Evolutionary conservation across 768 basidiomycete species (phyloP).

Genomic region (Russula sp.): DNA sequence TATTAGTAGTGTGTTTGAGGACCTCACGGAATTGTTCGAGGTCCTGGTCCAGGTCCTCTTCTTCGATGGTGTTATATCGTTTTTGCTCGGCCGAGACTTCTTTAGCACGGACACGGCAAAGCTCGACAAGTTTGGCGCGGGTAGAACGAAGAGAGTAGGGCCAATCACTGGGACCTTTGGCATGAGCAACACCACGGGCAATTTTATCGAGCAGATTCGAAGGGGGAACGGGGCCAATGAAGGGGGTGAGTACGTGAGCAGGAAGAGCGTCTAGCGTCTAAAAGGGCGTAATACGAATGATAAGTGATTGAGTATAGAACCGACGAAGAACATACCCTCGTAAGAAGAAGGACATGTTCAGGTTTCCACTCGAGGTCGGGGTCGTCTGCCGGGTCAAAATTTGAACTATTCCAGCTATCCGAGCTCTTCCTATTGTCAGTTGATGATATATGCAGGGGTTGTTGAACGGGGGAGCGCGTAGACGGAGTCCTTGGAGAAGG

Average conservation of each 20-base stretch:
- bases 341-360: slow-evolving; percentile 65
- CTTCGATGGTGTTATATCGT: slow-evolving; percentile 45
- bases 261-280: slow-evolving; percentile 84
- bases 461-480: slow-evolving; percentile 52
- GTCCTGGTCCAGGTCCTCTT: slow-evolving; percentile 43
- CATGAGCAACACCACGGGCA: slow-evolving; percentile 69
- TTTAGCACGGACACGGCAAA: slow-evolving; percentile 64
- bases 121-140: slow-evolving; percentile 75
- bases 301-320: slow-evolving; percentile 22
- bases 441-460: slow-evolving; percentile 50
- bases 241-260: slow-evolving; percentile 80
- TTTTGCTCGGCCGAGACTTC: slow-evolving; percentile 41
- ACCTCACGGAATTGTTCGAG: slow-evolving; percentile 38
- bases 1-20: slow-evolving; percentile 49
- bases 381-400: slow-evolving; percentile 59
- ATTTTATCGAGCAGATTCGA: slow-evolving; percentile 86
- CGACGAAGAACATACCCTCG: slow-evolving; percentile 48
- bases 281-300: slow-evolving; percentile 18
- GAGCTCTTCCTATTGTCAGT: slow-evolving; percentile 62
- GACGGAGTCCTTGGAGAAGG: slow-evolving; percentile 55
- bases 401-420: slow-evolving; percentile 85
- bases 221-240: slow-evolving; percentile 79
- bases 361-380: slow-evolving; percentile 69
- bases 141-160: slow-evolving; percentile 80
- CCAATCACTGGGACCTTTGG: slow-evolving; percentile 77